Evolutionary conservation across 2,329 filamentous ascomycete genomes (phyloP), one percentile per base, ranked within the genome.

Genomic region (Harringtonia lauricola): DNA sequence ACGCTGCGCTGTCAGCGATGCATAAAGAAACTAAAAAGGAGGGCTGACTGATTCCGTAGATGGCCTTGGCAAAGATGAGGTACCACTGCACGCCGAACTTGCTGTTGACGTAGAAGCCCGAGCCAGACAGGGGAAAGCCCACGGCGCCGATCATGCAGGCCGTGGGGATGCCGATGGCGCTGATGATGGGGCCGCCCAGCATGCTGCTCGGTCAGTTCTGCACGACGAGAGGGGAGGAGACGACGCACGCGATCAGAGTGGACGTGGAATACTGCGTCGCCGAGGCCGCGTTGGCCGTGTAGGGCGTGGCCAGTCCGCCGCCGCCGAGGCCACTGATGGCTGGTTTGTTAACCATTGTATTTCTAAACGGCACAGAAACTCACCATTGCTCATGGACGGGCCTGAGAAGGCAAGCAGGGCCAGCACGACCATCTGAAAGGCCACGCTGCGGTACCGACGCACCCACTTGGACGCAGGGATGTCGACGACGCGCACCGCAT

Each of bases 381-480:
- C 21, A 41, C 39, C 39, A 29, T 42, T 42, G 40, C 40, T 42
- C 40, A 42, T 36, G 21, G 40, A 42, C 2, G 40, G 40, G 2
- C 31, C 40, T 2, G 40, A 42, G 13, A 36, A 42, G 8, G 40
- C 12, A 8, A 42, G 33, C 31, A 36, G 14, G 15, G 40, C 18
- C 40, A 42, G 12, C 7, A 36, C 14, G n/a, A 42, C 14, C 22
- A 42, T 42, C 33, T 42, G 40, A 14, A 42, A 42, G 15, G 31
- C 40, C 15, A 42, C 40, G 24, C 40, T 42, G 2, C 40, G 21
- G 24, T 42, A 42, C 7, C 31, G 15, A 13, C 40, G 12, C 21
- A 28, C 12, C 40, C 40, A 42, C 14, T 36, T 42, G n/a, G n/a
- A 18, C 12, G n/a, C 6, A 7, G 40, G 40, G n/a, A 42, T 42